Evolutionary conservation across 1,284 basidiomycete genomes (phyloP), one percentile per base, ranked within the genome.

Genomic region (Neolentinus lepideus): DNA sequence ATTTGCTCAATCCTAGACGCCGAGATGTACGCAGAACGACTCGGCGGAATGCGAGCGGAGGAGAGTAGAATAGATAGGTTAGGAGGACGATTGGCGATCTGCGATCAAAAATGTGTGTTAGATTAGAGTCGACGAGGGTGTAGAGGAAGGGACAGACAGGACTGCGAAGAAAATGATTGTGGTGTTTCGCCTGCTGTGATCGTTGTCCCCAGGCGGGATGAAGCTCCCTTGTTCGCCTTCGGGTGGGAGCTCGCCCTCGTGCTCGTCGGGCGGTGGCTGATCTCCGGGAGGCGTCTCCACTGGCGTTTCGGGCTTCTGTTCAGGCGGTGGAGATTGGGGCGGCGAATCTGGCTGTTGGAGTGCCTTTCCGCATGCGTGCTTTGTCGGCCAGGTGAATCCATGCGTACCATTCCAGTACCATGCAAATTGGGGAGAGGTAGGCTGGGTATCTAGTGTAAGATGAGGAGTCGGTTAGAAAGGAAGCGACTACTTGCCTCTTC

Each of bases 321-420:
- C 47, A 3, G 47, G 47, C 22, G 9, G 45, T 9, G 47, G 47
- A 21, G 47, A 24, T 12, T 57, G 50, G 31, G 54, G 33, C 14
- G 50, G 55, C 2, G 55, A 19, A 43, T 43, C 16, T 16, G 6
- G 8, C 16, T 43, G 50, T 47, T 52, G 21, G 43, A 52, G 24
- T 14, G 35, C 25, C 33, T 61, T 51, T n/a, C 58, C 61, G 56
- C 71, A 72, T 4, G 69, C 71, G 45, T 71, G 64, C 53, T 67
- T 64, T 3, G 68, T 69, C 48, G 59, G 61, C 71, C 71, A 74
- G 47, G 60, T 48, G 62, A 73, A 69, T 3, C 63, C 59, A 57
- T 72, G 67, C 8, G 64, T 67, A 26, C 68, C 66, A 47, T 67
- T 66, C 61, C 64, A 69, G 14, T 60, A 50, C 60, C 68, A 72